phyloP scores from a whole-genome alignment of 768 basidiomycete genomes.

The Naganishia friedmannii region DNA sequence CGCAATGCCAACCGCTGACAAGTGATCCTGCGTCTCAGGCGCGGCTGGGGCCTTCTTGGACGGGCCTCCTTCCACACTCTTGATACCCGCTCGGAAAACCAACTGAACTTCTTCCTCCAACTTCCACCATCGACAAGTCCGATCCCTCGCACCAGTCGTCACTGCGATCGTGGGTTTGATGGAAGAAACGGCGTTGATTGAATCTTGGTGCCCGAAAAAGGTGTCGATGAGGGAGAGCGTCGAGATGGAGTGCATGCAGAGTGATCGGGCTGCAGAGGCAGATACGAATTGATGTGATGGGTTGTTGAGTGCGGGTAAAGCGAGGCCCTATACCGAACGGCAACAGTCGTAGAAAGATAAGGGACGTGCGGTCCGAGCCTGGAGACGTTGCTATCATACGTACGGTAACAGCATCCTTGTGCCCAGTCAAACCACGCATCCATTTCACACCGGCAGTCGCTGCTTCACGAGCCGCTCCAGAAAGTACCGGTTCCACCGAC shows the following conservation, averaged over 20 bases:
- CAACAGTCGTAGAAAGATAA: conserved; percentile 15
- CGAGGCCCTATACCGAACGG: conserved; percentile 68
- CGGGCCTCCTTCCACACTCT: conserved; percentile 51
- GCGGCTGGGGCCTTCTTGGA: not conserved
- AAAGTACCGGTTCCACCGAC: conserved; percentile 58
- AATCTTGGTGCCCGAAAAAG: conserved; percentile 93
- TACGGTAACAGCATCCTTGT: conserved; percentile 67
- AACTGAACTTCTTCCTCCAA: conserved; percentile 90
- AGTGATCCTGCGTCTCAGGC: conserved; percentile 42
- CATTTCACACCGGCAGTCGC: conserved; percentile 64
- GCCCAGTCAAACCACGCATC: conserved; percentile 77
- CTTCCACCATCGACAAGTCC: conserved; percentile 92
- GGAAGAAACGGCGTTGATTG: conserved; percentile 71
- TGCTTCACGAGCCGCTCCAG: not conserved
- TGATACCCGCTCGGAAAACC: conserved; percentile 92
- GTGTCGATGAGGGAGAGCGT: conserved; percentile 94
- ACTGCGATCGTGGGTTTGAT: conserved; percentile 80
- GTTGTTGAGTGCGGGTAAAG: conserved; percentile 73
- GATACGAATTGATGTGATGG: conserved; percentile 61
- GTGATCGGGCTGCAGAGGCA: conserved; percentile 75
- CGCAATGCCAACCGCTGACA: not conserved
- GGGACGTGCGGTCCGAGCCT: not conserved
- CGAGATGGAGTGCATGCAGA: conserved; percentile 56
- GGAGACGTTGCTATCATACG: conserved; percentile 48
- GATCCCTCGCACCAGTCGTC: conserved; percentile 83